phyloP scores from a whole-genome alignment of 345 rosid species.

The Aquilaria yunnanensis region DNA sequence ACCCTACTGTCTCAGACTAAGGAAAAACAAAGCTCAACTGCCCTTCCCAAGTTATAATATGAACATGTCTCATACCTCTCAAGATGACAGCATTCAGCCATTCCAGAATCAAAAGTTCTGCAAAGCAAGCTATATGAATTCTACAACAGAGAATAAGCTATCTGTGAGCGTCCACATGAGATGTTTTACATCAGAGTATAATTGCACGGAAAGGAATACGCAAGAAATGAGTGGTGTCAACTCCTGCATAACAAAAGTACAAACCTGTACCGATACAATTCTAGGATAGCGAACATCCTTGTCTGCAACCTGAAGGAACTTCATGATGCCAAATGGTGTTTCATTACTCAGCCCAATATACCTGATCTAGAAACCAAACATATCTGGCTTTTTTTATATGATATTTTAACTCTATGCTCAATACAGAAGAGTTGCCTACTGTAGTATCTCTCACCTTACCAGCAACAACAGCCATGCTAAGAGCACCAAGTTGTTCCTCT shows the following conservation, averaged over 20 bases:
- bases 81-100: constrained; percentile 62
- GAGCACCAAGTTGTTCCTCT: constrained; percentile 60
- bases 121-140: constrained; percentile 51
- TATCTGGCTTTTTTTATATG: neutral
- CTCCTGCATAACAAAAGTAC: neutral
- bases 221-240: neutral
- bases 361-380: constrained; percentile 34
- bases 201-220: neutral
- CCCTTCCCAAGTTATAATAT: neutral
- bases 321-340: constrained; percentile 59
- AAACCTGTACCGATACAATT: constrained; percentile 47
- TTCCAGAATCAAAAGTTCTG: constrained; percentile 49
- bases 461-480: constrained; percentile 41
- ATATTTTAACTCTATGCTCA: no score
- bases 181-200: neutral
- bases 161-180: constrained; percentile 11
- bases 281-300: constrained; percentile 28
- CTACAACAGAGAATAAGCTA: constrained; percentile 20
- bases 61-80: constrained; percentile 35
- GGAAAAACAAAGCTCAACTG: neutral
- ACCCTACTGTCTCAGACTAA: no score
- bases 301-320: constrained; percentile 43
- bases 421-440: no score
- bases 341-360: constrained; percentile 60
- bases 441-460: constrained; percentile 34